These are phyloP conservation scores for Farysia itapuensis DNA, from an alignment of 1,284 basidiomycete species.

Conservation along the genomic window DNA sequence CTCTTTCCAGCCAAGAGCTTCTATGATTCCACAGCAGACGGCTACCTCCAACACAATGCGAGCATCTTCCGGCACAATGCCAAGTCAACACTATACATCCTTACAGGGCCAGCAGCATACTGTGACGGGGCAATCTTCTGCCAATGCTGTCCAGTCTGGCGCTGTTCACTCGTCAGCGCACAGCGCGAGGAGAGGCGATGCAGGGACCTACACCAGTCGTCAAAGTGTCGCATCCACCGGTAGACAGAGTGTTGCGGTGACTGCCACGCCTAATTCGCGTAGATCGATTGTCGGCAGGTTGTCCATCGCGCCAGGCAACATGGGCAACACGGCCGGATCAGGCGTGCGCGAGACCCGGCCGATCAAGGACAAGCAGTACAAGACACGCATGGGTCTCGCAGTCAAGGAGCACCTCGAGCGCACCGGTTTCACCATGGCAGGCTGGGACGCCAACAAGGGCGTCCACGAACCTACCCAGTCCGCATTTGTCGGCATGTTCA, in stretches of 20 bases:
- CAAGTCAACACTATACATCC: background rate
- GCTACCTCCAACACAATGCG: background rate
- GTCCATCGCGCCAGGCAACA: conserved; percentile 39
- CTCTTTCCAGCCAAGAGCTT: conserved; percentile 23
- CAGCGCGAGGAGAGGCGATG: conserved; percentile 22
- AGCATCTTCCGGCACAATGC: background rate
- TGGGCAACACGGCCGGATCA: conserved; percentile 23
- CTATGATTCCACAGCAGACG: conserved; percentile 41
- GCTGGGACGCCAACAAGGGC: conserved; percentile 43
- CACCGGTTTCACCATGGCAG: conserved; percentile 51
- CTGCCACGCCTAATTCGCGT: conserved; percentile 41
- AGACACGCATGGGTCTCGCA: conserved; percentile 47
- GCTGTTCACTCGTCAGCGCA: conserved; percentile 17
- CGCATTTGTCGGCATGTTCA: conserved; percentile 55
- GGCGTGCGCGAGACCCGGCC: conserved; percentile 29
- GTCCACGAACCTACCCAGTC: conserved; percentile 57
- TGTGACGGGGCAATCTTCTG: background rate
- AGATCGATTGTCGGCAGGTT: conserved; percentile 33
- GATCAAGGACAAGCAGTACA: conserved; percentile 47
- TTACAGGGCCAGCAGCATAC: too few relatives aligned
- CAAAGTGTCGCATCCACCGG: conserved; percentile 37
- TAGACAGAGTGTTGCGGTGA: conserved; percentile 34
- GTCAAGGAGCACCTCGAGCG: conserved; percentile 47
- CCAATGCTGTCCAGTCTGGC: conserved; percentile 10
- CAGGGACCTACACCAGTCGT: conserved; percentile 23